Evolutionary conservation across 305 asterid species (phyloP), one percentile per base, ranked within the genome.

Genomic region (Euphrasia arctica): DNA sequence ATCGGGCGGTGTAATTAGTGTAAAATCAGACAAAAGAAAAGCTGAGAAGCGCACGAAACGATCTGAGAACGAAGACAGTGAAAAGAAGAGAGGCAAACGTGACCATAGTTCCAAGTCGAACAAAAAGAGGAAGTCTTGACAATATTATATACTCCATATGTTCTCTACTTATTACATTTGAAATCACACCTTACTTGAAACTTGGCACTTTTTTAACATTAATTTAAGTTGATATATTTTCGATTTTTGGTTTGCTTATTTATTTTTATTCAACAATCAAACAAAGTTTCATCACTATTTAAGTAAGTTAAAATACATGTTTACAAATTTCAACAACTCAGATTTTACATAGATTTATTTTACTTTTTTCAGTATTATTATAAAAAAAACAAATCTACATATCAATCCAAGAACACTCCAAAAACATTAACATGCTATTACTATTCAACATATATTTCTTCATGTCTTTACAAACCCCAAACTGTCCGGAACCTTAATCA

Each of bases 61-160:
- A 18, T 50, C 25, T 10, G 77, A 77, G 55, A 41, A 27, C 48
- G 68, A 72, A 51, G 63, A 71, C 39, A 71, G 74, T 36, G 85
- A 75, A 13, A 78, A 75, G 82, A 89, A 80, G 80, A 83, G 92
- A 79, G 62, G 50, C 60, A 85, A 85, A 77, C 80, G 75, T 7
- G 81, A 78, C n/a, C 76, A 67, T 39, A 65, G 74, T 72, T 73
- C 86, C 66, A 87, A 78, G 75, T 69, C 90, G 48, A 85, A 67
- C 66, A 91, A 91, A 84, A 89, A 67, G 85, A 75, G 86, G 60
- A 85, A 72, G 64, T 27, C 75, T 18, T 74, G 55, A 69, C 48
- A 31, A 39, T 25, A 11, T 54, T 28, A n/a, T 4, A 4, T 1
- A n/a, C n/a, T n/a, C n/a, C n/a, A n/a, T 27, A 8, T 25, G 52